Conservation (phyloP, 2,329 filamentous ascomycete species). For the Aspergillus sp. region DNA sequence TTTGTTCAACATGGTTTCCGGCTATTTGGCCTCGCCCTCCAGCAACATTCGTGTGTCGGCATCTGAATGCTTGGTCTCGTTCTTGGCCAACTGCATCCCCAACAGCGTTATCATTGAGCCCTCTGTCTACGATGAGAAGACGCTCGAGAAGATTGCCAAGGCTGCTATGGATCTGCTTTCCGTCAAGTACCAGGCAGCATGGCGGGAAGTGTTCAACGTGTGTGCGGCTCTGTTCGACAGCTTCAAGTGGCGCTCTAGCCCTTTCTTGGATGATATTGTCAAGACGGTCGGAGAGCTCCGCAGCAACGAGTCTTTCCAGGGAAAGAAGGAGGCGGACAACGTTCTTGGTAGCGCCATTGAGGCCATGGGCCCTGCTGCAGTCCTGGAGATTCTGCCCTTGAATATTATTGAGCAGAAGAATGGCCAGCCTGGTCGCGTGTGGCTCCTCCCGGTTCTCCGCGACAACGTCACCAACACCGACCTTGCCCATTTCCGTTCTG, state of each 20-base stretch:
- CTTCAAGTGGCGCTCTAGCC: slow-evolving; percentile 79
- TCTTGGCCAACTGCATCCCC: slow-evolving; percentile 87
- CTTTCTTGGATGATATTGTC: slow-evolving; percentile 73
- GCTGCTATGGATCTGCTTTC: slow-evolving; percentile 74
- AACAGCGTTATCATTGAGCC: slow-evolving; percentile 80
- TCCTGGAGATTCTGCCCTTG: slow-evolving; percentile 79
- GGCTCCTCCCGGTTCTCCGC: slow-evolving; percentile 88
- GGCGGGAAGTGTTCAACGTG: slow-evolving; percentile 92
- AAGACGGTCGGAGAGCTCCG: slow-evolving; percentile 83
- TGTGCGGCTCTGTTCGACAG: slow-evolving; percentile 84
- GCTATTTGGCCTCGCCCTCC: slow-evolving; percentile 81
- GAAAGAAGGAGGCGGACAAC: slow-evolving; percentile 92
- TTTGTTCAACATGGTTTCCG: slow-evolving; percentile 75
- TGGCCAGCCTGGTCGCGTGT: slow-evolving; percentile 82
- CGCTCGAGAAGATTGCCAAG: slow-evolving; percentile 74
- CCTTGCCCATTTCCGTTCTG: slow-evolving; percentile 78
- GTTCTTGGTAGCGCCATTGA: slow-evolving; percentile 85
- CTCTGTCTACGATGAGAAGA: slow-evolving; percentile 89
- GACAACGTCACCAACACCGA: slow-evolving; percentile 89
- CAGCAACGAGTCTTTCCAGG: slow-evolving; percentile 81
- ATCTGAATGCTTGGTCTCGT: slow-evolving; percentile 91
- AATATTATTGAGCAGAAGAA: slow-evolving; percentile 78
- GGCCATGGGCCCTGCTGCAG: slow-evolving; percentile 84
- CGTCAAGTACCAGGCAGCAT: slow-evolving; percentile 90
- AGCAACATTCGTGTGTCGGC: slow-evolving; percentile 94